Percentiles rank a stretch among this genome's conserved stretches.
These are phyloP conservation scores for Cruciata laevipes DNA, from an alignment of 257 asterid species.

Conservation along the genomic window DNA sequence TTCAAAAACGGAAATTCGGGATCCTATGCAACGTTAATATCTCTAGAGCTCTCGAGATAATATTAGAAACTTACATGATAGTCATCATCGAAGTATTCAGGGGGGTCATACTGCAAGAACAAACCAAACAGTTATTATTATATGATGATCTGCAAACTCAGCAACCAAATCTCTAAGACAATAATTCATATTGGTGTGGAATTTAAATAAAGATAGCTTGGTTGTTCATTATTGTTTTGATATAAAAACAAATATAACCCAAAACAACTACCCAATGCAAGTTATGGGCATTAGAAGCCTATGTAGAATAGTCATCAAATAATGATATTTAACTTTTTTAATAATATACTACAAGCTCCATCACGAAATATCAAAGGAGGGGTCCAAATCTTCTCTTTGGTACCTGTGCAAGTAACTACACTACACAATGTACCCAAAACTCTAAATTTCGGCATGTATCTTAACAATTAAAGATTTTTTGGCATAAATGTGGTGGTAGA, in stretches of 20 bases:
- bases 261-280: background rate
- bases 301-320: background rate
- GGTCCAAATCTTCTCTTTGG: background rate
- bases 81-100: conserved; percentile 50
- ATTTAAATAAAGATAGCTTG: too few species aligned
- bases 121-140: conserved; percentile 2
- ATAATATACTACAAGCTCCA: background rate
- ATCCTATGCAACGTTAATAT: background rate
- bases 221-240: background rate
- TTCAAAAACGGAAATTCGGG: background rate
- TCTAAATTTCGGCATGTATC: background rate
- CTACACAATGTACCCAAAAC: background rate
- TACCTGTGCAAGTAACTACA: background rate
- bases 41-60: background rate
- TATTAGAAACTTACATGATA: conserved; percentile 53
- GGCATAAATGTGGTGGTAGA: background rate
- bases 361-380: background rate
- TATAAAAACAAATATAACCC: background rate
- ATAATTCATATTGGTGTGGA: background rate
- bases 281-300: background rate
- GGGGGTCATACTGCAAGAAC: conserved; percentile 52
- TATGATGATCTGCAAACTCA: background rate
- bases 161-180: background rate
- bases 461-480: background rate
- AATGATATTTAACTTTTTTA: background rate